Conservation (phyloP, 2,329 filamentous ascomycete genomes). For the Esteya vermicola region DNA sequence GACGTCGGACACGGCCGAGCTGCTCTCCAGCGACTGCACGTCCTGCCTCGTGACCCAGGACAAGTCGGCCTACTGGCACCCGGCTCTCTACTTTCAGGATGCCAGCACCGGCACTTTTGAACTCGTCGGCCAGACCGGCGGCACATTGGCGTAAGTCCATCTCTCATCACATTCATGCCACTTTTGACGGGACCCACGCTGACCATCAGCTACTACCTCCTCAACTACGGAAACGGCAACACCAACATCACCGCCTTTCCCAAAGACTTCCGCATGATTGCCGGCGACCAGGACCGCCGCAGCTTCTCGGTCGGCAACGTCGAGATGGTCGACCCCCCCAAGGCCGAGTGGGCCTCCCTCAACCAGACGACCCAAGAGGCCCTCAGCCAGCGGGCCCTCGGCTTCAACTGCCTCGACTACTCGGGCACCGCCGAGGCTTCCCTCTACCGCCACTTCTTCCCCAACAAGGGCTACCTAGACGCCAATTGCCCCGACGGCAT, state of each 20-base stretch:
- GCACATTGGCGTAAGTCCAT: slow-evolving; percentile 65
- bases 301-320: slow-evolving; percentile 58
- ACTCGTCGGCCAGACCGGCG: slow-evolving; percentile 60
- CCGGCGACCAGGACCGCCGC: slow-evolving; percentile 54
- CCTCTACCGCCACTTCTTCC: slow-evolving; percentile 68
- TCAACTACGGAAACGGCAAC: slow-evolving; percentile 36
- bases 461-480: slow-evolving; percentile 67
- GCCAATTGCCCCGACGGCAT: slow-evolving; percentile 69
- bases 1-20: slow-evolving; percentile 38
- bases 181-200: neutral
- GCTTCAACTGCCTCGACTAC: slow-evolving; percentile 95
- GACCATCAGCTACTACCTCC: slow-evolving; percentile 64
- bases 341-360: slow-evolving; percentile 53
- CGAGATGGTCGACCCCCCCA: slow-evolving; percentile 45
- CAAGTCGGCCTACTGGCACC: slow-evolving; percentile 81
- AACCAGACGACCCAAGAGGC: slow-evolving; percentile 52
- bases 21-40: slow-evolving; percentile 55
- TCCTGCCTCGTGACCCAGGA: slow-evolving; percentile 70
- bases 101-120: slow-evolving; percentile 47
- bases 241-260: slow-evolving; percentile 62
- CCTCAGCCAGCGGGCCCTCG: slow-evolving; percentile 67
- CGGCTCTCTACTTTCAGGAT: slow-evolving; percentile 64
- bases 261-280: slow-evolving; percentile 64
- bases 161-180: neutral
- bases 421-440: slow-evolving; percentile 49